Conservation (phyloP, 2,329 filamentous ascomycete genomes). For the Ascochyta viciae-villosae region DNA sequence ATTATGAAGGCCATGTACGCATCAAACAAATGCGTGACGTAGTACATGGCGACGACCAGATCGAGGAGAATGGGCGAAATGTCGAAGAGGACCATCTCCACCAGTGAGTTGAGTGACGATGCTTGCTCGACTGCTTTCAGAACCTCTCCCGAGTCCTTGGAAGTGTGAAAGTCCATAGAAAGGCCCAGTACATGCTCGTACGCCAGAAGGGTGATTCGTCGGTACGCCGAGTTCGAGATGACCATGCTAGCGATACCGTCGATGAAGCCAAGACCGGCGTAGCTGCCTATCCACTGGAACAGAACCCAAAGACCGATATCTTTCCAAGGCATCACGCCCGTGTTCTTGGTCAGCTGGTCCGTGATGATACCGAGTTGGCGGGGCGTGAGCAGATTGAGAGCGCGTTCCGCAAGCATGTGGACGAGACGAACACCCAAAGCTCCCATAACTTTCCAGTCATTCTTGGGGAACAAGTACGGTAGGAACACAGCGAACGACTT, state of each 20-base stretch:
- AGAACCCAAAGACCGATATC: conserved; percentile 60
- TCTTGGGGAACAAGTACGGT: conserved; percentile 79
- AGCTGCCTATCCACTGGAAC: conserved; percentile 58
- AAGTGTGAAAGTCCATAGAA: conserved; percentile 73
- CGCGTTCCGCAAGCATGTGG: conserved; percentile 73
- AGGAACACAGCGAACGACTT: conserved; percentile 78
- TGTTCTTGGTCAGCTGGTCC: conserved; percentile 66
- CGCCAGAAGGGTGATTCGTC: conserved; percentile 64
- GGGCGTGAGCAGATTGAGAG: conserved; percentile 79
- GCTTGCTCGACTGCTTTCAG: conserved; percentile 71
- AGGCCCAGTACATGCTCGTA: conserved; percentile 74
- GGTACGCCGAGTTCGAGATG: conserved; percentile 65
- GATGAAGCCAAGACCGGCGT: conserved; percentile 59
- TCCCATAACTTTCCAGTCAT: conserved; percentile 70
- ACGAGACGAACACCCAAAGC: conserved; percentile 71
- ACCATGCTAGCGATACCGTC: conserved; percentile 61
- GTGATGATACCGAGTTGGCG: conserved; percentile 81
- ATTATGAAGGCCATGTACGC: conserved; percentile 55
- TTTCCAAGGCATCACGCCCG: conserved; percentile 58
- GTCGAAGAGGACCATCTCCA: conserved; percentile 67
- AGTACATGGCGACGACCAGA: conserved; percentile 65
- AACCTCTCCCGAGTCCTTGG: conserved; percentile 69
- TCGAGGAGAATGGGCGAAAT: conserved; percentile 69
- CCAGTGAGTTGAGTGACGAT: conserved; percentile 63
- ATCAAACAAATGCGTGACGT: conserved; percentile 69